phyloP scores from a whole-genome alignment of 2,329 filamentous ascomycete genomes.

The Fusarium falciforme region DNA sequence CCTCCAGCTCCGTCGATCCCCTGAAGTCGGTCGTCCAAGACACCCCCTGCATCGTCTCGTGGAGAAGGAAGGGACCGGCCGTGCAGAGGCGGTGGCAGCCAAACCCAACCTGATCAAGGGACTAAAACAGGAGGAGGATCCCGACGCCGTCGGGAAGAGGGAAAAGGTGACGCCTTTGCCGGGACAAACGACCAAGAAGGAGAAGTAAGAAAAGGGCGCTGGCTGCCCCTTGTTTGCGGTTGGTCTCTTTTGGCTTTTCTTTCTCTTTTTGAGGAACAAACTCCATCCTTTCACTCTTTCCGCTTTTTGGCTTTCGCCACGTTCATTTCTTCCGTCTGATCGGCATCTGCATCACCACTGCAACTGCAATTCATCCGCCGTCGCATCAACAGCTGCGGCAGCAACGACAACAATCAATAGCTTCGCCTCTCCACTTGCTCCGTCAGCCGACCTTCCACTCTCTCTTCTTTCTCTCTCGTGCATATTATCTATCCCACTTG shows the following conservation, averaged over 20 bases:
- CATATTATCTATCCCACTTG: slow-evolving; percentile 15
- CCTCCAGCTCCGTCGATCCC: neutral
- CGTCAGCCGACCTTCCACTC: slow-evolving; percentile 5
- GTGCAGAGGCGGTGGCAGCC: slow-evolving; percentile 40
- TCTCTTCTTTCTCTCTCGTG: slow-evolving; percentile 5
- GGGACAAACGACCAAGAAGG: neutral
- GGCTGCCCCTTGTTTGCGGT: slow-evolving; percentile 4
- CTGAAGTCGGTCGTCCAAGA: slow-evolving; percentile 3
- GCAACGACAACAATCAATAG: slow-evolving; percentile 16
- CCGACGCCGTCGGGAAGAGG: neutral
- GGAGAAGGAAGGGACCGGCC: slow-evolving; percentile 11
- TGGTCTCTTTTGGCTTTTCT: neutral
- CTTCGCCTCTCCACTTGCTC: slow-evolving; percentile 25
- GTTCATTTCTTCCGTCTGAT: slow-evolving; percentile 6
- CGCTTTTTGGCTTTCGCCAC: neutral
- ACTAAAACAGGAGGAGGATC: slow-evolving; percentile 7
- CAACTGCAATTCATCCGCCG: neutral
- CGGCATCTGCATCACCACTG: slow-evolving; percentile 5
- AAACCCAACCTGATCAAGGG: slow-evolving; percentile 15
- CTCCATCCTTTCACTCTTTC: neutral
- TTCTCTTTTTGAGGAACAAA: neutral
- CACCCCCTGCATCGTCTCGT: slow-evolving; percentile 39
- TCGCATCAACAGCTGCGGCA: neutral
- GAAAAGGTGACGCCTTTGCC: slow-evolving; percentile 12
- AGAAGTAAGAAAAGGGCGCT: slow-evolving; percentile 13